Evolutionary conservation across 805 yeast genomes (phyloP).

Genomic region (Candida tammaniensis): DNA sequence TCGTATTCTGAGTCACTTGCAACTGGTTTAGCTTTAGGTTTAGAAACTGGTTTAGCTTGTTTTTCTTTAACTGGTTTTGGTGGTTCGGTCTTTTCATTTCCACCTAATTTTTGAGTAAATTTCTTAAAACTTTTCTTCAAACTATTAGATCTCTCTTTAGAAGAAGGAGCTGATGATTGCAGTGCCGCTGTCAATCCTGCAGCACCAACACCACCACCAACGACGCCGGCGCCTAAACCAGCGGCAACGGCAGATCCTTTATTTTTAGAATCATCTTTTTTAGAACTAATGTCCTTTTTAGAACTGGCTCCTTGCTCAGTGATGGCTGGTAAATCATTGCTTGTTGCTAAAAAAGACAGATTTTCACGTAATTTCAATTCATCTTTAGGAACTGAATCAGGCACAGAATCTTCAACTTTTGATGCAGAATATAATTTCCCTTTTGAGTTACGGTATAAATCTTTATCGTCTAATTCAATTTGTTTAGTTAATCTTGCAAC

Average conservation of each 20-base stretch:
- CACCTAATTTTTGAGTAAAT: constrained; percentile 5
- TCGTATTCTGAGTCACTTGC: constrained; percentile 17
- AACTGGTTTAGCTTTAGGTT: neutral
- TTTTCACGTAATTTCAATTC: constrained; percentile 6
- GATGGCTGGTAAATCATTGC: constrained; percentile 28
- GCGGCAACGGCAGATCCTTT: constrained; percentile 4
- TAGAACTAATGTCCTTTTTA: constrained; percentile 5
- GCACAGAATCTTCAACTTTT: constrained; percentile 11
- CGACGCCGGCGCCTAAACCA: constrained; percentile 9
- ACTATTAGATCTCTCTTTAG: constrained; percentile 11
- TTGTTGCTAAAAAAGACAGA: constrained; percentile 25
- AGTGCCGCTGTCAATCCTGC: constrained; percentile 14
- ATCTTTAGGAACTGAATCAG: constrained; percentile 14
- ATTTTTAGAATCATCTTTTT: constrained; percentile 8
- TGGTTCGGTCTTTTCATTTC: constrained; percentile 1
- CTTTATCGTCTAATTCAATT: constrained; percentile 31
- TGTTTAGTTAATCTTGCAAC: constrained; percentile 29
- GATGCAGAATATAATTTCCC: constrained; percentile 8
- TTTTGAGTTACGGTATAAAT: constrained; percentile 14
- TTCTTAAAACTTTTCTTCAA: constrained; percentile 12
- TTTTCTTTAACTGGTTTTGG: constrained; percentile 1
- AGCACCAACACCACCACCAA: constrained; percentile 13
- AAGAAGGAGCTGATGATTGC: neutral
- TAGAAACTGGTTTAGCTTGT: neutral
- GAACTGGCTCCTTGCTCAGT: constrained; percentile 20